Evolutionary conservation across 768 basidiomycete genomes (phyloP), one percentile per base, ranked within the genome.

Genomic region (Mrakia blollopis): DNA sequence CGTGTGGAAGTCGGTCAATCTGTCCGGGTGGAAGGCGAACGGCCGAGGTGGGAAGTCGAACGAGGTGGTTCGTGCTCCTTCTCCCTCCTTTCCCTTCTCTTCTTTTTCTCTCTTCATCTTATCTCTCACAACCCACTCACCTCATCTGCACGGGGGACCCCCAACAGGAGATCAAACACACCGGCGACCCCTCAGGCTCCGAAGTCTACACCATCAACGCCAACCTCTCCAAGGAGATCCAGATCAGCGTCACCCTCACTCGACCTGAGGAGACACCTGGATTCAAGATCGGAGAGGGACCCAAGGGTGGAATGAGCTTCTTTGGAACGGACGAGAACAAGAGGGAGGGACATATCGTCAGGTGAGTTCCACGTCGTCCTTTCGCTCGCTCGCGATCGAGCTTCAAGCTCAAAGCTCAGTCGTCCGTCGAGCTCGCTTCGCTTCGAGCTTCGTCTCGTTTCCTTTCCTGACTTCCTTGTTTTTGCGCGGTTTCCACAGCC

Each of bases 281-380:
- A 41, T 98, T 89, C 87, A 98, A 98, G 86, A 83, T 95, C 74
- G 97, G 97, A 75, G 88, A 89, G 74, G 94, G 94, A 4, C 88
- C 90, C 18, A 88, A 91, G 78, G 97, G 94, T 23, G 97, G 97
- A 0, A 90, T 88, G 84, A 92, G 93, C 76, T 92, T 94, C 86
- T 95, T 91, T 83, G 94, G 94, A 11, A 54, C 73, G 14, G 78
- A 73, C 23, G 70, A 69, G 57, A 77, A 78, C 10, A 81, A 80
- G 50, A 75, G 67, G n/a, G 82, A 83, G 73, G 83, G 83, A 1
- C 81, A 82, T 79, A 78, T 78, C 60, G 77, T 82, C 81, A 87
- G 32, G 89, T 78, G n/a, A 74, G 77, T 69, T 6, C n/a, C 1
- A 23, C 57, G 23, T 28, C 57, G 9, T 57, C 57, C 28, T 57